These are phyloP conservation scores for Psilocybe tampanensis DNA, from an alignment of 768 basidiomycete species.

Conservation along the genomic window DNA sequence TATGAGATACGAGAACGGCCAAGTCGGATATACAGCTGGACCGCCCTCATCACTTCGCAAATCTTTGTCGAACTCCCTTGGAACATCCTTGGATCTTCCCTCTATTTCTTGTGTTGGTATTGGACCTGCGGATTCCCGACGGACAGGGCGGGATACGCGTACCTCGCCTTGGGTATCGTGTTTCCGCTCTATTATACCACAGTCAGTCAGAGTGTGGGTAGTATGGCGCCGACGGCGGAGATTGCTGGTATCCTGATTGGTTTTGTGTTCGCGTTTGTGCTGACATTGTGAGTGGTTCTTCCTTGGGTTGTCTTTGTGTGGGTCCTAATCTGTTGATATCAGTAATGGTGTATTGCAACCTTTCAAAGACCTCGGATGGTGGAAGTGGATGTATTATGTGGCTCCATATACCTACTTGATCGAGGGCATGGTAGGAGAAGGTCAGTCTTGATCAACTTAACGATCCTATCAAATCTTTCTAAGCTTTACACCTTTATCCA, in stretches of 20 bases:
- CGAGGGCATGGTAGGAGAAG: constrained; percentile 47
- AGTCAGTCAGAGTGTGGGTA: not conserved
- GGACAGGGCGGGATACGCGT: constrained; percentile 57
- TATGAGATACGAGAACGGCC: constrained; percentile 71
- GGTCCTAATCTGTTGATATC: no score
- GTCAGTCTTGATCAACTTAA: constrained; percentile 19
- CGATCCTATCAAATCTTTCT: not conserved
- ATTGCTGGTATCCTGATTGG: not conserved
- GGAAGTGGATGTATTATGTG: constrained; percentile 64
- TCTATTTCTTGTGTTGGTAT: constrained; percentile 70
- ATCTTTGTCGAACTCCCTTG: constrained; percentile 60
- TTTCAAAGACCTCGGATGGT: constrained; percentile 58
- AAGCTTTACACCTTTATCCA: not conserved
- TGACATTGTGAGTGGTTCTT: not conserved
- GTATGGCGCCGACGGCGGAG: not conserved
- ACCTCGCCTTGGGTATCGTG: constrained; percentile 52
- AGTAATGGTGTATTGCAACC: constrained; percentile 42
- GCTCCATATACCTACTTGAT: constrained; percentile 53
- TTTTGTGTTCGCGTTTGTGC: not conserved
- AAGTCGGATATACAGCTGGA: constrained; percentile 67
- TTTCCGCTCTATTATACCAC: constrained; percentile 40
- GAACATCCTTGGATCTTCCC: constrained; percentile 56
- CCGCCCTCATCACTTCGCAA: constrained; percentile 54
- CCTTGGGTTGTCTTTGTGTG: no score
- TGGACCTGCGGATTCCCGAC: constrained; percentile 63